phyloP scores from a whole-genome alignment of 1,139 yeast species.

The Sugiyamaella pinicola region DNA sequence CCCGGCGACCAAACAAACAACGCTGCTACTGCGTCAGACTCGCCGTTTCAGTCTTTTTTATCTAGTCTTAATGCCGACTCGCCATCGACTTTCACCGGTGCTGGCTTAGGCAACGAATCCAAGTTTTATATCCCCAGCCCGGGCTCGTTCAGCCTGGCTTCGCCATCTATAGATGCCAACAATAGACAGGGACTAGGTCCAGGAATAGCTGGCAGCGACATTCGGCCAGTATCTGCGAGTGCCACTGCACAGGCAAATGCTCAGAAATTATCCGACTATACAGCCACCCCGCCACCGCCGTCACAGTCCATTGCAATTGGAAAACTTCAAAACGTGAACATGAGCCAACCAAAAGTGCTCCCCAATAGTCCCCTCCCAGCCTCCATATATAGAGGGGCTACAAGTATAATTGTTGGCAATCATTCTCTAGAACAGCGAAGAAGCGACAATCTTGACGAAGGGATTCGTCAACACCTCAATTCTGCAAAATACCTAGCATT shows the following conservation, averaged over 20 bases:
- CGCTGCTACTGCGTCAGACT: conserved; percentile 1
- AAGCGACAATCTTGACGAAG: conserved; percentile 22
- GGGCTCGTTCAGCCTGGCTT: conserved; percentile 12
- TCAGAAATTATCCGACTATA: background rate
- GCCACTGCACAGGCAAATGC: background rate
- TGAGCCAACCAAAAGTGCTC: background rate
- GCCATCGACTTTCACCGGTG: conserved; percentile 9
- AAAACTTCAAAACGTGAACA: background rate
- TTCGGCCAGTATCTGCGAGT: background rate
- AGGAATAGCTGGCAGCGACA: background rate
- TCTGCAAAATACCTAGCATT: conserved; percentile 29
- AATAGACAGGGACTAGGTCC: background rate
- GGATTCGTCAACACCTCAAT: conserved; percentile 26
- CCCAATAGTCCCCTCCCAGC: background rate
- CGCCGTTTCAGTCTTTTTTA: conserved; percentile 23
- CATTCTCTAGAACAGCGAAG: conserved; percentile 7
- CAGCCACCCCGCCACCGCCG: background rate
- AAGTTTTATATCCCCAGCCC: conserved; percentile 20
- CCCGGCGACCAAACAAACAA: background rate
- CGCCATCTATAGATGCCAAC: conserved; percentile 2
- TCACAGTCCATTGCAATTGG: background rate
- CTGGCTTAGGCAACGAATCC: conserved; percentile 10
- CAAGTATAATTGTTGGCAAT: background rate
- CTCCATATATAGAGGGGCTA: background rate
- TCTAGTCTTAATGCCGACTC: conserved; percentile 17